A percentile compares a stretch with the other conserved stretches of the same genome.
Conservation (phyloP, 2,329 filamentous ascomycete species). For the Amphichorda felina region DNA sequence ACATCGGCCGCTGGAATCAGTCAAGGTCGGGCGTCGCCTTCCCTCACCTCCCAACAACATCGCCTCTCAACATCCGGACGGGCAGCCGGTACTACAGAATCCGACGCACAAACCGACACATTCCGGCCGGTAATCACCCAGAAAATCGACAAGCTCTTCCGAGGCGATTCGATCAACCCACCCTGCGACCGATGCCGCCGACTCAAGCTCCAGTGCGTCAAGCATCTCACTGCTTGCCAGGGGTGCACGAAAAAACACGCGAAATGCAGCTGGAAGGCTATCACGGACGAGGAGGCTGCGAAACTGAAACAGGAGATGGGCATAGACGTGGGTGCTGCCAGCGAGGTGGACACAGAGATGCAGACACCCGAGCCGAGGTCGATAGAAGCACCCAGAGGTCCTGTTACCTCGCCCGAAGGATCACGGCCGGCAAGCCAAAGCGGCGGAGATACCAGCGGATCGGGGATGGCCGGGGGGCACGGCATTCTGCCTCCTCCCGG, state of each 20-base stretch:
- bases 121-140: conserved; percentile 51
- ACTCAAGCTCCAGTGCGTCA: conserved; percentile 69
- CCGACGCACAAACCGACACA: conserved; percentile 15
- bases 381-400: not conserved
- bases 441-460: not conserved
- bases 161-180: conserved; percentile 65
- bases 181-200: conserved; percentile 77
- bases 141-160: conserved; percentile 62
- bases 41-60: conserved; percentile 9
- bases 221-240: conserved; percentile 76
- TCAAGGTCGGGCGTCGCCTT: conserved; percentile 12
- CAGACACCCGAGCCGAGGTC: not conserved
- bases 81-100: conserved; percentile 2
- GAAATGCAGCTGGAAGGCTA: conserved; percentile 74
- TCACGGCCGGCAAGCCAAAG: not conserved
- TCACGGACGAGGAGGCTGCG: conserved; percentile 57
- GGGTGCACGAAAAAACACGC: conserved; percentile 87
- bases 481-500: not conserved
- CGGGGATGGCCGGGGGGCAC: not conserved
- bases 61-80: conserved; percentile 6
- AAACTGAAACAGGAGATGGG: conserved; percentile 16
- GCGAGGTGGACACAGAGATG: not conserved
- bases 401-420: not conserved
- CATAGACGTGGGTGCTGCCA: not conserved
- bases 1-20: conserved; percentile 14